Evolutionary conservation across 768 basidiomycete genomes (phyloP).

Genomic region (Candolleomyces eurysporus): DNA sequence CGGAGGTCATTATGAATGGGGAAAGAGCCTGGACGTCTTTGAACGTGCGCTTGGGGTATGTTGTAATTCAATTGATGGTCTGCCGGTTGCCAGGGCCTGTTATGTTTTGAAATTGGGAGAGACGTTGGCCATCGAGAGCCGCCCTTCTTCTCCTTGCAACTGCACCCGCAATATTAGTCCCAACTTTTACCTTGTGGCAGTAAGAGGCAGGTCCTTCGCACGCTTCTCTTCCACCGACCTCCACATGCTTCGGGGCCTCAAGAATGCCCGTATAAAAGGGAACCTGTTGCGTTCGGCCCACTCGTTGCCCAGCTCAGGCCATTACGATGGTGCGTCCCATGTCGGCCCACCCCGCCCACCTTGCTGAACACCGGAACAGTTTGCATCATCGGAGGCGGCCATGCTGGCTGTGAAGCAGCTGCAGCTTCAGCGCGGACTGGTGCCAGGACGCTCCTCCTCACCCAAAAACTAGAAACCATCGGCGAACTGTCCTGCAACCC

Average conservation of each 20-base stretch:
- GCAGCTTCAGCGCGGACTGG: slow-evolving; percentile 83
- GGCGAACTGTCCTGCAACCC: slow-evolving; percentile 90
- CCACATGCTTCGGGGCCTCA: not conserved
- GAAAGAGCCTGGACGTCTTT: not conserved
- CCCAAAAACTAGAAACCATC: slow-evolving; percentile 77
- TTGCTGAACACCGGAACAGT: slow-evolving; percentile 34
- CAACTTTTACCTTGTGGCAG: not conserved
- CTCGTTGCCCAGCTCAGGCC: not conserved
- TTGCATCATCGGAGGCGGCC: slow-evolving; percentile 88
- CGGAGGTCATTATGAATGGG: not conserved
- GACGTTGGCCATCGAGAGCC: not conserved
- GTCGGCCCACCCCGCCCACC: not conserved
- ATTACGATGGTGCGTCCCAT: slow-evolving; percentile 8
- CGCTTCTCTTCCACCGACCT: not conserved
- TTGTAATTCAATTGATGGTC: not conserved
- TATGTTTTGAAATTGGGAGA: too few relatives aligned
- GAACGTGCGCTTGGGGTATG: not conserved
- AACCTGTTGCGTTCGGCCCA: not conserved
- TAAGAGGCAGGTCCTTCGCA: not conserved
- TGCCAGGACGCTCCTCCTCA: slow-evolving; percentile 76
- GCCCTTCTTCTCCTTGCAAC: not conserved
- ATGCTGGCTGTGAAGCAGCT: slow-evolving; percentile 92
- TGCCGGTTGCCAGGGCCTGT: not conserved
- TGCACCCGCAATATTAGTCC: not conserved
- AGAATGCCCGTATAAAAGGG: slow-evolving; percentile 2